Evolutionary conservation across 1,139 yeast species (phyloP), one percentile per base, ranked within the genome.

Genomic region (Magnusiomyces suaveolens): DNA sequence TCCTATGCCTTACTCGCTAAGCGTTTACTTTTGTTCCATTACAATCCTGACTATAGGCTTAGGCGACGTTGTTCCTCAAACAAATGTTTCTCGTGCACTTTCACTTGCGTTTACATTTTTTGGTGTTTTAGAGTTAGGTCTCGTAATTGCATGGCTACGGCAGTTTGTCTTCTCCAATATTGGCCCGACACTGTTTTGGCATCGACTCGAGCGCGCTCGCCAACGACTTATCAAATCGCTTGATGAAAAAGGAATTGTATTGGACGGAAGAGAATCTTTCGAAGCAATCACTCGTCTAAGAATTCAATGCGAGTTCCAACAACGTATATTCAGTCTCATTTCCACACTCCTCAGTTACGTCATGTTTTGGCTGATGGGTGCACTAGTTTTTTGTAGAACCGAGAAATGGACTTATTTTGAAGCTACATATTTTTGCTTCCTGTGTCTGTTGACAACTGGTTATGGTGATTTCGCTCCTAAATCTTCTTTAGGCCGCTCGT

Each of bases 401-500:
- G 71, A 77, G 26, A 95, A 86, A 63, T 87, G 95, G 96, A 59
- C 76, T 2, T 88, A 83, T 66, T 84, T 84, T 61, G 73, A 81
- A 56, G 76, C 81, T 0, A 74, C 85, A 14, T 88, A 88, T 69
- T 87, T 87, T 64, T 81, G 90, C 58, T 80, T 84, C 59, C 71
- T 86, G 54, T 82, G 92, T 63, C 76, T 88, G 56, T 70, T 87
- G 29, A 87, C 96, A 0, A 84, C 88, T 56, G 96, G 96, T 0
- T 87, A 85, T 68, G 96, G 96, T 33, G 90, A 84, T 62, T 82
- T 72, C 62, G 74, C 81, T 0, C 95, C 95, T 0, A 58, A 56
- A 2, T 68, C 83, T 0, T 70, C 82, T 1, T 81, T 86, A 6
- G 95, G 95, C 0, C 71, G 86, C 48, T 78, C 83, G 0, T 81